Evolutionary conservation across 805 yeast species (phyloP).

Genomic region (Maudiozyma barnettii): DNA sequence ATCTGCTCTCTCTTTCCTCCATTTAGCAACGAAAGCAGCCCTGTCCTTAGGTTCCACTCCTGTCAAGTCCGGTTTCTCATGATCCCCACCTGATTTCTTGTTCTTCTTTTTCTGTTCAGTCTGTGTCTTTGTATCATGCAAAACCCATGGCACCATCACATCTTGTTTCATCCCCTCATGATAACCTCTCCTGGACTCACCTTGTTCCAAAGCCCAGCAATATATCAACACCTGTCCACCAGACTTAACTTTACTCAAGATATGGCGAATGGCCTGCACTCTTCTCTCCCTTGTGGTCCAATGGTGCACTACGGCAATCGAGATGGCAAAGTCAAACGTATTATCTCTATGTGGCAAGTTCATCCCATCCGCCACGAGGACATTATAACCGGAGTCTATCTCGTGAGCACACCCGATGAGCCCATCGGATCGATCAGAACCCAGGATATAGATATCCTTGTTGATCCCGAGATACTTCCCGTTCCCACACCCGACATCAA

Average conservation of each 20-base stretch:
- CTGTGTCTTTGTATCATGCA: slow-evolving; percentile 35
- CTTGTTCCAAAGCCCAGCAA: slow-evolving; percentile 97
- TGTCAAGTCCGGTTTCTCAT: slow-evolving; percentile 21
- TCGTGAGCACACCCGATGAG: slow-evolving; percentile 53
- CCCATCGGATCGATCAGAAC: slow-evolving; percentile 66
- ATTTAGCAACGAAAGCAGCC: slow-evolving; percentile 18
- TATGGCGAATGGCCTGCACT: slow-evolving; percentile 60
- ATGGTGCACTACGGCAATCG: slow-evolving; percentile 94
- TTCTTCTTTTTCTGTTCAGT: no score
- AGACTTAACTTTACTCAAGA: slow-evolving; percentile 45
- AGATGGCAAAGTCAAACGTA: slow-evolving; percentile 71
- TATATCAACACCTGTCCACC: slow-evolving; percentile 73
- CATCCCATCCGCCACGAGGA: slow-evolving; percentile 76
- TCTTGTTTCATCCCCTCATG: slow-evolving; percentile 89
- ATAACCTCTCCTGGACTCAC: slow-evolving; percentile 78
- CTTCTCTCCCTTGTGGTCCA: slow-evolving; percentile 81
- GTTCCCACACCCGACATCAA: slow-evolving; percentile 96
- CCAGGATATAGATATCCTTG: slow-evolving; percentile 56
- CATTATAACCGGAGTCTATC: slow-evolving; percentile 35
- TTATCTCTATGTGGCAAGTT: slow-evolving; percentile 43
- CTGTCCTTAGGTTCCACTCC: slow-evolving; percentile 23
- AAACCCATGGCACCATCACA: slow-evolving; percentile 92
- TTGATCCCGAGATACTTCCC: slow-evolving; percentile 83
- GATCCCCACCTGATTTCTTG: slow-evolving; percentile 4
- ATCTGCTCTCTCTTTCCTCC: slow-evolving; percentile 18